phyloP scores from a whole-genome alignment of 805 yeast genomes.

The Nakazawaea populi region DNA sequence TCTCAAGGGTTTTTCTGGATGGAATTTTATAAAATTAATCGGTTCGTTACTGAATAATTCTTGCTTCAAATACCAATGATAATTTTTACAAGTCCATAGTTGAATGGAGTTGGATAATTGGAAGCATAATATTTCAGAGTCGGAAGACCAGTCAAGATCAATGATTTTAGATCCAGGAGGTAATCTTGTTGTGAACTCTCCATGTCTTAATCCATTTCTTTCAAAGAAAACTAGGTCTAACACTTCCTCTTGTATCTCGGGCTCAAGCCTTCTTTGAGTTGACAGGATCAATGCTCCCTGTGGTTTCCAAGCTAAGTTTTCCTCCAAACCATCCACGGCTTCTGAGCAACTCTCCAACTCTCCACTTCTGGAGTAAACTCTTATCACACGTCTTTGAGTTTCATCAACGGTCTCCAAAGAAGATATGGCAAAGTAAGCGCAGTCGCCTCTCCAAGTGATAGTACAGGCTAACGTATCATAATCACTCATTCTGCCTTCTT shows the following conservation, averaged over 20 bases:
- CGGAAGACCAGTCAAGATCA: slow-evolving; percentile 71
- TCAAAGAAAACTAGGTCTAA: slow-evolving; percentile 75
- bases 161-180: slow-evolving; percentile 43
- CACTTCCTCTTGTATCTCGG: slow-evolving; percentile 38
- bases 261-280: slow-evolving; percentile 59
- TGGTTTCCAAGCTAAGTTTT: slow-evolving; percentile 79
- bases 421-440: slow-evolving; percentile 72
- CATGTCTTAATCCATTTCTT: slow-evolving; percentile 87
- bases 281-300: slow-evolving; percentile 85
- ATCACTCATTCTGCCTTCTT: slow-evolving; percentile 55
- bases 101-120: slow-evolving; percentile 60
- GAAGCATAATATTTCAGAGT: slow-evolving; percentile 73
- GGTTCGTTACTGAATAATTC: slow-evolving; percentile 42
- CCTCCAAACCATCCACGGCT: slow-evolving; percentile 80
- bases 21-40: slow-evolving; percentile 59
- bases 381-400: slow-evolving; percentile 60
- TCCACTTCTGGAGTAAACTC: slow-evolving; percentile 73
- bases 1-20: slow-evolving; percentile 81
- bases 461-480: slow-evolving; percentile 43
- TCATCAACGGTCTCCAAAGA: slow-evolving; percentile 47
- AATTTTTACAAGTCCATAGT: slow-evolving; percentile 87
- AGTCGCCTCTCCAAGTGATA: slow-evolving; percentile 95
- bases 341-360: slow-evolving; percentile 85
- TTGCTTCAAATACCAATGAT: slow-evolving; percentile 93
- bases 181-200: slow-evolving; percentile 70